These are phyloP conservation scores for Ensete glaucum DNA, from an alignment of 176 grass and related monocot genomes.

Conservation along the genomic window DNA sequence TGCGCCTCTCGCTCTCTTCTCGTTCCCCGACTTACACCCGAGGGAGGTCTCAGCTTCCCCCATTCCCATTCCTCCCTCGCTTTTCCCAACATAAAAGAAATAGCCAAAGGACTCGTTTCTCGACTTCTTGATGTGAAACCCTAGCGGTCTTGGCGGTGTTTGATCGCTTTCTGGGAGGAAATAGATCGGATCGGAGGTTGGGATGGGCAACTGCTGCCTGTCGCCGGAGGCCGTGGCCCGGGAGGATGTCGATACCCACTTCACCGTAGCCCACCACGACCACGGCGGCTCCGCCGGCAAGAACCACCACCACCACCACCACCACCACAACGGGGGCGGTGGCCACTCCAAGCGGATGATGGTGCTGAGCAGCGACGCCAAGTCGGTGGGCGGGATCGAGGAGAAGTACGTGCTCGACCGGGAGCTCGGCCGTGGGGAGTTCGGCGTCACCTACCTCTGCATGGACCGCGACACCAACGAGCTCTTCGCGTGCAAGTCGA, in stretches of 20 bases:
- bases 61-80: not conserved
- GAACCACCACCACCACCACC: conserved; percentile 37
- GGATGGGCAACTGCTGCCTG: conserved; percentile 93
- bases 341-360: conserved; percentile 50
- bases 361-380: conserved; percentile 46
- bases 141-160: not conserved
- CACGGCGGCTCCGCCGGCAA: conserved; percentile 40
- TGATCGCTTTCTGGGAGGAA: not conserved
- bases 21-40: not conserved
- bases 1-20: not conserved
- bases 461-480: conserved; percentile 74
- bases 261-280: conserved; percentile 20
- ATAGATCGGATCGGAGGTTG: not conserved
- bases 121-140: conserved; percentile 1
- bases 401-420: conserved; percentile 75
- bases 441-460: conserved; percentile 92
- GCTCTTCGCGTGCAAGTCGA: conserved; percentile 92
- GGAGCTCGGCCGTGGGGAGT: conserved; percentile 91
- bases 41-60: not conserved
- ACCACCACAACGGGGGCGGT: conserved; percentile 16
- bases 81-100: not conserved
- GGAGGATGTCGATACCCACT: conserved; percentile 75
- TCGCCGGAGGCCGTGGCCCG: conserved; percentile 79
- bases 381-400: conserved; percentile 60
- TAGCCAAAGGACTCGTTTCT: not conserved